Conservation (phyloP, 345 rosid species). For the Eucalyptus polybractea region DNA sequence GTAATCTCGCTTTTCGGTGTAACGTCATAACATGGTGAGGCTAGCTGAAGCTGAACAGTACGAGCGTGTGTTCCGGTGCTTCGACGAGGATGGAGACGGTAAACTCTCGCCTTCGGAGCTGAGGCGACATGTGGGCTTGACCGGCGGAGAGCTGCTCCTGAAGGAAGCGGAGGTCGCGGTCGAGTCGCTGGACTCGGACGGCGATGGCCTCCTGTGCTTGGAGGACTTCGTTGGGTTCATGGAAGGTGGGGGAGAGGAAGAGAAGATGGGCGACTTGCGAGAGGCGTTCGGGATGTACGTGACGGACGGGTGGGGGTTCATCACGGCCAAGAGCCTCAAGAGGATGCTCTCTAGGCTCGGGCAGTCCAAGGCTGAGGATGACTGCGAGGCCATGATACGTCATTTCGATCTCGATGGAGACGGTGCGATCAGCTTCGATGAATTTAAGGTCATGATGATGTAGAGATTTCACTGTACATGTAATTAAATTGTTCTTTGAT, state of each 20-base stretch:
- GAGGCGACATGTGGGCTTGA: neutral
- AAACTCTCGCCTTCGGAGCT: conserved; percentile 33
- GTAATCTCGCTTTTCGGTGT: neutral
- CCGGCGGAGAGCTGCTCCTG: neutral
- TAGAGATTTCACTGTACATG: neutral
- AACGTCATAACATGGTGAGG: neutral
- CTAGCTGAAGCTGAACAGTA: neutral
- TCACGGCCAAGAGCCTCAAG: conserved; percentile 17
- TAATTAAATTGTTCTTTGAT: neutral
- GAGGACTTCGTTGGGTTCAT: conserved; percentile 29
- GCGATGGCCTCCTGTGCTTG: conserved; percentile 32
- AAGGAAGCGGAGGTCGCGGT: conserved; percentile 17
- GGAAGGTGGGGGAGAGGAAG: conserved; percentile 35
- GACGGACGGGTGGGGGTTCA: conserved; percentile 24
- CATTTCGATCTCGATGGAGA: neutral
- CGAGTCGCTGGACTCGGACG: conserved; percentile 16
- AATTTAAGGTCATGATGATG: conserved; percentile 30
- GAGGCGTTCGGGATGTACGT: conserved; percentile 37
- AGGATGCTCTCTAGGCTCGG: conserved; percentile 33
- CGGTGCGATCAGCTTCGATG: conserved; percentile 46
- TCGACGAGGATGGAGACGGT: conserved; percentile 7
- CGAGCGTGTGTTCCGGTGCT: conserved; percentile 2
- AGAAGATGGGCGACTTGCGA: conserved; percentile 20
- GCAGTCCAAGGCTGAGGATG: conserved; percentile 17
- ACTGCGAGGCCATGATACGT: conserved; percentile 28